phyloP scores from a whole-genome alignment of 2,329 filamentous ascomycete species.

The Penicillium sp. region DNA sequence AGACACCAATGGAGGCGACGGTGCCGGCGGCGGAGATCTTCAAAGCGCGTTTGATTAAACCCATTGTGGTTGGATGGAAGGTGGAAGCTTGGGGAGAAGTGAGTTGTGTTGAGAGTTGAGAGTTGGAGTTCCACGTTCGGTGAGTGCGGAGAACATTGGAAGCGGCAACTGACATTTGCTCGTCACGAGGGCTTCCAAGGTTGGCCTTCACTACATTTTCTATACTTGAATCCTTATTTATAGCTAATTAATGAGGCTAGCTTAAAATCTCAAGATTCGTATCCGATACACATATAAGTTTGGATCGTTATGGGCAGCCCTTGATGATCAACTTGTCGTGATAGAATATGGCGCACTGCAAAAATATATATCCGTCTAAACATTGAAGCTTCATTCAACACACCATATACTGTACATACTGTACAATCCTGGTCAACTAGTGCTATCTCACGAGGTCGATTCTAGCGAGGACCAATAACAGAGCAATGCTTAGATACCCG shows the following conservation, averaged over 20 bases:
- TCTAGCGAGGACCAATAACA: not conserved
- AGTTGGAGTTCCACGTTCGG: not conserved
- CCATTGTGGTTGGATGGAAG: slow-evolving; percentile 45
- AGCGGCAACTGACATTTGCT: not conserved
- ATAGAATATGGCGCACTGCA: not conserved
- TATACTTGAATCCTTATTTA: not conserved
- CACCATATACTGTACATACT: no score
- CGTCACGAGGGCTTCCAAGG: slow-evolving; percentile 1
- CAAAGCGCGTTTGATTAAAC: slow-evolving; percentile 49
- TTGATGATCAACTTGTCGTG: not conserved
- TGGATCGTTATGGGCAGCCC: not conserved
- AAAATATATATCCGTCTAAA: not conserved
- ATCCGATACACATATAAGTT: not conserved
- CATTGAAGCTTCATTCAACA: not conserved
- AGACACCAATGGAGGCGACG: slow-evolving; percentile 53
- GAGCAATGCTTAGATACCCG: not conserved
- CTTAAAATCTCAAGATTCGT: not conserved
- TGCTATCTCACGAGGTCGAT: not conserved
- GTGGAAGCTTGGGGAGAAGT: not conserved
- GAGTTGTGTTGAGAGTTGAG: slow-evolving; percentile 1
- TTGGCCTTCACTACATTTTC: not conserved
- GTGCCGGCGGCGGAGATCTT: slow-evolving; percentile 49
- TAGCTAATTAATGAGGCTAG: no score
- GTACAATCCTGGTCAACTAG: no score
- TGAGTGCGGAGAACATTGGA: not conserved